Evolutionary conservation across 441 rosid species (phyloP).

Genomic region (Adansonia rubrostipa): DNA sequence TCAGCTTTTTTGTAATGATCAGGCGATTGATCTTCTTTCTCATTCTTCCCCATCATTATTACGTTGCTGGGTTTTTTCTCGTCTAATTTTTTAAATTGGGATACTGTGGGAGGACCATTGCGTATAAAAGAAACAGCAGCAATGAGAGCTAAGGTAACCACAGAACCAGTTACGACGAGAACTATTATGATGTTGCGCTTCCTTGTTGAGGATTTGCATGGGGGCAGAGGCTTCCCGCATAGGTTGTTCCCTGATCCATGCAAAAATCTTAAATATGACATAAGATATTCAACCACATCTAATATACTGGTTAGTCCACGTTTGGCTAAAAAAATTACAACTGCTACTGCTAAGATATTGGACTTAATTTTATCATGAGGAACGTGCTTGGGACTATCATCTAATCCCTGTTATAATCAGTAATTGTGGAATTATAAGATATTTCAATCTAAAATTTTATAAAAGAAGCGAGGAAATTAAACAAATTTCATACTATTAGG

Average conservation of each 20-base stretch:
- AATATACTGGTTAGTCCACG: neutral
- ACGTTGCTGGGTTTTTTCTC: conserved; percentile 30
- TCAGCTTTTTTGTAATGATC: conserved; percentile 35
- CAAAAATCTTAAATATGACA: neutral
- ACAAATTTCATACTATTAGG: neutral
- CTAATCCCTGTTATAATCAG: neutral
- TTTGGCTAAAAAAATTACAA: neutral
- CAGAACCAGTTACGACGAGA: conserved; percentile 24
- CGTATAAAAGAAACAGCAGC: conserved; percentile 22
- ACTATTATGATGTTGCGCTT: conserved; percentile 41
- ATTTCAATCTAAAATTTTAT: neutral
- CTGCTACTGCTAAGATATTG: too few relatives aligned
- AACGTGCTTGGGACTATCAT: neutral
- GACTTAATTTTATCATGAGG: neutral
- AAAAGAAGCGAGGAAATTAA: neutral
- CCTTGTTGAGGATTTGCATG: conserved; percentile 48
- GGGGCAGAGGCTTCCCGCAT: conserved; percentile 67
- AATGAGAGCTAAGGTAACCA: conserved; percentile 25
- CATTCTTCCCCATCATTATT: conserved; percentile 15
- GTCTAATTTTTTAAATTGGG: conserved; percentile 31
- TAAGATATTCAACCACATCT: neutral
- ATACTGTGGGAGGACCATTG: conserved; percentile 19
- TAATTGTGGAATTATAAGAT: neutral
- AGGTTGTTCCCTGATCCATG: conserved; percentile 59
- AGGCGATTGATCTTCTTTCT: conserved; percentile 29